phyloP scores from a whole-genome alignment of 805 yeast species.

The Hanseniaspora opuntiae region DNA sequence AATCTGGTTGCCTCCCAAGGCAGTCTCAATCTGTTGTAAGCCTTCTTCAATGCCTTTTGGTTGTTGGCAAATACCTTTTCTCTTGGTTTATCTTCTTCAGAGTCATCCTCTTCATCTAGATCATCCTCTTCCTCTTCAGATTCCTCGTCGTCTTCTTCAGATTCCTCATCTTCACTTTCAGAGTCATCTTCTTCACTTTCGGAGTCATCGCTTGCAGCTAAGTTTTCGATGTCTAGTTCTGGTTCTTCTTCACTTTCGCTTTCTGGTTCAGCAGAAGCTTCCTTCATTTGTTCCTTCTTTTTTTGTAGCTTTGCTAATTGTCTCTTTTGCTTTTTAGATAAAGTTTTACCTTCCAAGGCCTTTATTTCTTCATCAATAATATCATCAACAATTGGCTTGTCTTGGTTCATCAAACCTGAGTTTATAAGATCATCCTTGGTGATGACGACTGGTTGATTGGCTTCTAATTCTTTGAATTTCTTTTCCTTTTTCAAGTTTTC shows the following conservation, averaged over 20 bases:
- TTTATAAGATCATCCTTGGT: constrained; percentile 22
- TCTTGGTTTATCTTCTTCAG: constrained; percentile 86
- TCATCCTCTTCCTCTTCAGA: constrained; percentile 46
- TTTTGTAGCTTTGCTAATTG: constrained; percentile 29
- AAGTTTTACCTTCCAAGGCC: constrained; percentile 29
- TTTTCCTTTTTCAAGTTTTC: constrained; percentile 19
- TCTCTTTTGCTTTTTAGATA: constrained; percentile 55
- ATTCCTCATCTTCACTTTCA: constrained; percentile 28
- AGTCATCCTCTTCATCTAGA: constrained; percentile 85
- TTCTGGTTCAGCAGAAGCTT: constrained; percentile 31
- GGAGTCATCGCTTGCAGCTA: constrained; percentile 44
- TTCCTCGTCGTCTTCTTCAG: constrained; percentile 27
- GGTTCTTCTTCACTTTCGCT: constrained; percentile 35
- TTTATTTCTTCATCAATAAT: constrained; percentile 13
- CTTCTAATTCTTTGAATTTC: constrained; percentile 15
- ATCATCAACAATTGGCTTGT: constrained; percentile 13
- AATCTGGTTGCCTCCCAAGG: constrained; percentile 53
- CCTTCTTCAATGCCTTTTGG: constrained; percentile 62
- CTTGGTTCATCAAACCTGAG: constrained; percentile 13
- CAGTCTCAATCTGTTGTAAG: constrained; percentile 51
- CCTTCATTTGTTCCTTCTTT: constrained; percentile 19
- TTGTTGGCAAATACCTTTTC: constrained; percentile 83
- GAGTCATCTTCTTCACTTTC: constrained; percentile 26
- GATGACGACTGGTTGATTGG: constrained; percentile 25
- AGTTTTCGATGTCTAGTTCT: constrained; percentile 37